Evolutionary conservation across 163 green algal genomes (phyloP).

Genomic region (Trebouxia gelatinosa): DNA sequence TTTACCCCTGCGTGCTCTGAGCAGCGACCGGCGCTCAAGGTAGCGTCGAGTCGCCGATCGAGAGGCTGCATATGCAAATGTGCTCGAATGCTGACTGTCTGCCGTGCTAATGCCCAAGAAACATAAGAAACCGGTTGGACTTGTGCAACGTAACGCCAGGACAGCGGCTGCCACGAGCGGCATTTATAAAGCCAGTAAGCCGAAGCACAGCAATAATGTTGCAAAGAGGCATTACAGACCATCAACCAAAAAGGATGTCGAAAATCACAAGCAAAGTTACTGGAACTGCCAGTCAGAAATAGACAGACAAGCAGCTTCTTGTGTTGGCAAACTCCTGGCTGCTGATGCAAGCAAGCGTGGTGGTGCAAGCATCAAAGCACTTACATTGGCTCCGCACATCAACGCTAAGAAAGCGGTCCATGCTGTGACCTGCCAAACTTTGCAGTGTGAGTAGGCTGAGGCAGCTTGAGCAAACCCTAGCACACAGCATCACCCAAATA

Average conservation of each 20-base stretch:
- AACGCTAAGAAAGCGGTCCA: conserved; percentile 85
- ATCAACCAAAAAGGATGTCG: background rate
- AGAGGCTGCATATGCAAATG: too few species aligned
- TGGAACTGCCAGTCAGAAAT: conserved; percentile 42
- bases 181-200: background rate
- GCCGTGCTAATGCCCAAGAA: too few species aligned
- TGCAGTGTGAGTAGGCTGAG: conserved; percentile 67
- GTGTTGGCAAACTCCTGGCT: conserved; percentile 57
- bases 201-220: too few species aligned
- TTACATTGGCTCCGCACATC: conserved; percentile 80
- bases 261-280: background rate
- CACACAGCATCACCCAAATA: background rate
- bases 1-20: too few species aligned
- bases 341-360: conserved; percentile 49
- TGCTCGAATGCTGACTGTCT: too few species aligned
- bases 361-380: conserved; percentile 74
- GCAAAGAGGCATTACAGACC: too few species aligned
- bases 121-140: conserved; percentile 15
- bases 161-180: background rate
- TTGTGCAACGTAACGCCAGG: conserved; percentile 22
- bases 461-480: background rate
- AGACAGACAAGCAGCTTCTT: conserved; percentile 65
- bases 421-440: conserved; percentile 83
- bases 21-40: too few species aligned
- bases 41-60: too few species aligned